Conservation (phyloP, 371 early-diverging fungal genomes). For the Actinomucor elegans region DNA sequence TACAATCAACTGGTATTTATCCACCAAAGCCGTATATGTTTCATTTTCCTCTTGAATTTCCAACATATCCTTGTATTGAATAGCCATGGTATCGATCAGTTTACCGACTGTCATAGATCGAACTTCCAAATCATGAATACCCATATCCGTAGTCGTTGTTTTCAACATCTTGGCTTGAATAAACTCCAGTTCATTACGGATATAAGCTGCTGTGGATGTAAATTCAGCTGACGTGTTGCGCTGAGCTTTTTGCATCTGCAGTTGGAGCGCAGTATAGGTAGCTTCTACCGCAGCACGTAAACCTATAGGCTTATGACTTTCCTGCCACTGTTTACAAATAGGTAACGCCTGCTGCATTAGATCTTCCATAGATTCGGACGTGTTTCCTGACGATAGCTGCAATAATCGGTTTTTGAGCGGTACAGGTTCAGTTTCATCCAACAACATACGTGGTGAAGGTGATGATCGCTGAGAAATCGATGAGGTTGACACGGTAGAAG, state of each 20-base stretch:
- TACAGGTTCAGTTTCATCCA: no score
- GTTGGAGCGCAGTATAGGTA: conserved; percentile 27
- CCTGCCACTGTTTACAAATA: no score
- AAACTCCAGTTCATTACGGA: conserved; percentile 51
- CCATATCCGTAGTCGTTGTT: conserved; percentile 37
- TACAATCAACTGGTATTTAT: conserved; percentile 34
- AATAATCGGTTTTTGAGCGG: no score
- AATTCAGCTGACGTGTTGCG: conserved; percentile 3
- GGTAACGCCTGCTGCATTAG: no score
- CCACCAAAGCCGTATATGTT: conserved; percentile 15
- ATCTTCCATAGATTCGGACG: no score
- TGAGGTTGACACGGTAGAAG: no score
- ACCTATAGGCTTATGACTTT: no score
- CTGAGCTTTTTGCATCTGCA: conserved; percentile 14
- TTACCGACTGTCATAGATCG: conserved; percentile 21
- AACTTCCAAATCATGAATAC: conserved; percentile 37
- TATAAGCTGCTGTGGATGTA: conserved; percentile 6
- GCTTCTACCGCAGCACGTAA: no score
- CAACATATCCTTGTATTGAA: conserved; percentile 4
- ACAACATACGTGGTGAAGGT: conserved; percentile 10
- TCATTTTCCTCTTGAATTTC: neutral
- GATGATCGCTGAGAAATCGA: no score
- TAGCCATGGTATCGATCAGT: conserved; percentile 12
- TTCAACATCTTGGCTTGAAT: conserved; percentile 50
- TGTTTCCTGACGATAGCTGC: no score